Evolutionary conservation across 495 filamentous ascomycete genomes (phyloP).

Genomic region (Penicillium angulare): DNA sequence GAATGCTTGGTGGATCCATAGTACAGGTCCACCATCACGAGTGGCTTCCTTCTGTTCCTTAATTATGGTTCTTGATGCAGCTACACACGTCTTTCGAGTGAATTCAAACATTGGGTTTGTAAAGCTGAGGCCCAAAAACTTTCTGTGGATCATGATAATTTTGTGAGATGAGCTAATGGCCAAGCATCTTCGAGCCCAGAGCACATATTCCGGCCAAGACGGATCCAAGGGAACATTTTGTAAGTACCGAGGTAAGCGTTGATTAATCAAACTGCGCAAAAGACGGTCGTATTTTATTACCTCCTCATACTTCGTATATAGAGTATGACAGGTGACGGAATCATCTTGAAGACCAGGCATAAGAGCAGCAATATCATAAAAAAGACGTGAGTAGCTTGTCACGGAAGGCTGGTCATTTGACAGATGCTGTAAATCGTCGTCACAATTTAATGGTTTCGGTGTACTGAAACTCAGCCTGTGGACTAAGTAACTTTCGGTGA

Average conservation of each 20-base stretch:
- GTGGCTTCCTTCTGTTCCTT: slow-evolving; percentile 32
- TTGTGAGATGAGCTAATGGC: slow-evolving; percentile 42
- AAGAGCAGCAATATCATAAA: slow-evolving; percentile 34
- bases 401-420: slow-evolving; percentile 30
- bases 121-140: slow-evolving; percentile 41
- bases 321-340: slow-evolving; percentile 23
- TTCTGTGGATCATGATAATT: slow-evolving; percentile 47
- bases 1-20: slow-evolving; percentile 42
- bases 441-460: slow-evolving; percentile 29
- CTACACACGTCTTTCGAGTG: slow-evolving; percentile 37
- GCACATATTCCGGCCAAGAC: slow-evolving; percentile 37
- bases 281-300: slow-evolving; percentile 37
- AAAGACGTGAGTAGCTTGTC: slow-evolving; percentile 30
- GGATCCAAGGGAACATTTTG: slow-evolving; percentile 30
- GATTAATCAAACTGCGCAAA: slow-evolving; percentile 29
- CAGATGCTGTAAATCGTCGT: slow-evolving; percentile 31
- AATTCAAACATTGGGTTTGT: slow-evolving; percentile 37
- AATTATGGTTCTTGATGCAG: slow-evolving; percentile 40
- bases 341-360: slow-evolving; percentile 41
- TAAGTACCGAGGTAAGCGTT: slow-evolving; percentile 25
- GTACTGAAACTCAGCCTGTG: slow-evolving; percentile 31
- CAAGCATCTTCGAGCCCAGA: slow-evolving; percentile 32
- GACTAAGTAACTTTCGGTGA: slow-evolving; percentile 40
- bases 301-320: slow-evolving; percentile 37
- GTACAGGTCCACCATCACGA: slow-evolving; percentile 32